A percentile compares a stretch with the other conserved stretches of the same genome.
These are phyloP conservation scores for Lachancea sp. DNA, from an alignment of 805 yeast species.

Conservation along the genomic window DNA sequence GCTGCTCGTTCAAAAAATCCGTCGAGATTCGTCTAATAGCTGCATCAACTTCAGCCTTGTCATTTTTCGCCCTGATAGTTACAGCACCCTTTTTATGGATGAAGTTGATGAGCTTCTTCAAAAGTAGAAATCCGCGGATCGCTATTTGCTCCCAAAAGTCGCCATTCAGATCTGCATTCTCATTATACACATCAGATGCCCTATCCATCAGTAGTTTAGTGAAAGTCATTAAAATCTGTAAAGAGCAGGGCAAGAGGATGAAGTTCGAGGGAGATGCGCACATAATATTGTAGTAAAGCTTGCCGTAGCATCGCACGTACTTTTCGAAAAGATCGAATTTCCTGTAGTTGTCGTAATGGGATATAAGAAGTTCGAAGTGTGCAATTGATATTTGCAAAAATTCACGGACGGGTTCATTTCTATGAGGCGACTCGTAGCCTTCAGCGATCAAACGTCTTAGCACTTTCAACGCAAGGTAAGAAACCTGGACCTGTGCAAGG, in stretches of 20 bases:
- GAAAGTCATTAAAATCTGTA: constrained; percentile 54
- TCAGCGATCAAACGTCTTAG: constrained; percentile 67
- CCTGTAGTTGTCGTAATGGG: constrained; percentile 44
- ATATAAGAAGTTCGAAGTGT: constrained; percentile 54
- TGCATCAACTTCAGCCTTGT: constrained; percentile 52
- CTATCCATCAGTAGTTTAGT: constrained; percentile 55
- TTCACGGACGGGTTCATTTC: constrained; percentile 47
- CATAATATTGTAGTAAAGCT: constrained; percentile 58
- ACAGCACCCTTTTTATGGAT: constrained; percentile 62
- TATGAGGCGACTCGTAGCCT: constrained; percentile 67
- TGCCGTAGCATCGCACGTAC: constrained; percentile 68
- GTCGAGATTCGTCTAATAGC: constrained; percentile 49
- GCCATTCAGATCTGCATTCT: constrained; percentile 43
- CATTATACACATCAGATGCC: constrained; percentile 58
- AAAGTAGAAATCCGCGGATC: constrained; percentile 55
- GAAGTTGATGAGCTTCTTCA: constrained; percentile 59
- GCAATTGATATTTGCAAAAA: constrained; percentile 50
- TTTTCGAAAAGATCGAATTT: constrained; percentile 48
- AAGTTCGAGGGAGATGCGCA: constrained; percentile 63
- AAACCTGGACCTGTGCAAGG: constrained; percentile 58
- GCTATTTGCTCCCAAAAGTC: constrained; percentile 71
- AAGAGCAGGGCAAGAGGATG: constrained; percentile 57
- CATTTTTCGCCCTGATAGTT: constrained; percentile 55
- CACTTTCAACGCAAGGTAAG: constrained; percentile 71
- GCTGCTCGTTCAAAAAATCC: constrained; percentile 52